Percentiles rank a stretch among this genome's conserved stretches.
These are phyloP conservation scores for Eucalyptus tenuipes DNA, from an alignment of 345 rosid species.

Conservation along the genomic window DNA sequence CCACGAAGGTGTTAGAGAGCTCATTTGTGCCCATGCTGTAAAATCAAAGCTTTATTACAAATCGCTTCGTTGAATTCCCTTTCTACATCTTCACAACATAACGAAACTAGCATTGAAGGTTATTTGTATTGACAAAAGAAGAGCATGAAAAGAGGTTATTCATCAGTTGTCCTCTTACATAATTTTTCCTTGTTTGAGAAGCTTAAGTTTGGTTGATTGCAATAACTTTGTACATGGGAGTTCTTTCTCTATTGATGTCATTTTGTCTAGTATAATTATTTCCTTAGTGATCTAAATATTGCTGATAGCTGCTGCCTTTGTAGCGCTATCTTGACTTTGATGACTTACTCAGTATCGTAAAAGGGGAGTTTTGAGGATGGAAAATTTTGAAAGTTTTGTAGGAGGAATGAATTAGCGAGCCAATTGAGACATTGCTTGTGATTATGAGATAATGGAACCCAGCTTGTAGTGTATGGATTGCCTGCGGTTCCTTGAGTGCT, in stretches of 20 bases:
- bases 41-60: not conserved
- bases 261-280: not conserved
- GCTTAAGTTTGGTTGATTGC: not conserved
- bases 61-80: not conserved
- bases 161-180: not conserved
- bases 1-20: not conserved
- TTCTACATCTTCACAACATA: not conserved
- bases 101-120: not conserved
- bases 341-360: not conserved
- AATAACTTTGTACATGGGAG: not conserved
- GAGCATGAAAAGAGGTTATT: not conserved
- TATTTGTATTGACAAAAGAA: not conserved
- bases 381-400: not conserved
- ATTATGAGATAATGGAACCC: not conserved
- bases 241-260: not conserved
- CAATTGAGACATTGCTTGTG: not conserved
- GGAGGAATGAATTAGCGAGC: not conserved
- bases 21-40: not conserved
- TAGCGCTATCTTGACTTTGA: not conserved
- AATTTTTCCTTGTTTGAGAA: not conserved
- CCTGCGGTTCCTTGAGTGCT: not conserved
- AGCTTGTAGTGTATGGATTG: not conserved
- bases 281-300: not conserved
- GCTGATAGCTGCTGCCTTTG: not conserved
- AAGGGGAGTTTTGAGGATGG: not conserved